phyloP scores from a whole-genome alignment of 1,284 basidiomycete genomes.

The Rhizoctonia solani region DNA sequence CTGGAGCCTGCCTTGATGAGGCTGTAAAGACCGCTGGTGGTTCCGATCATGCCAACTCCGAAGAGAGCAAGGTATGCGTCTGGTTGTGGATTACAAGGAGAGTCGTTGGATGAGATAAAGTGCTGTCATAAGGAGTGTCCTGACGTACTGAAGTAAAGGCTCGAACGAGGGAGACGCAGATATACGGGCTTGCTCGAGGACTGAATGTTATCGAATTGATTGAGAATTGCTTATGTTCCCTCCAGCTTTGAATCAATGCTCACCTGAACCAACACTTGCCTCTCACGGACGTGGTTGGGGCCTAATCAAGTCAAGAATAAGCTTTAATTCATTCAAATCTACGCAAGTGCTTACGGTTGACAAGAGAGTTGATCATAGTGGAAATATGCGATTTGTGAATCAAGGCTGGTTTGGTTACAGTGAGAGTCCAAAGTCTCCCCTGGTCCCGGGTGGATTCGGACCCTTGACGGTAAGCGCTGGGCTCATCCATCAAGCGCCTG shows the following conservation, averaged over 20 bases:
- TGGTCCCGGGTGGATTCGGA: constrained; percentile 26
- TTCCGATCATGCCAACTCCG: constrained; percentile 57
- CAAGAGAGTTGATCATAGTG: constrained; percentile 39
- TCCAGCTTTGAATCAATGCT: constrained; percentile 36
- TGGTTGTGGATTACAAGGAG: constrained; percentile 43
- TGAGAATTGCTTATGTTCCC: not conserved
- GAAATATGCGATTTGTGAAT: constrained; percentile 2
- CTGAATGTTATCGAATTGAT: constrained; percentile 40
- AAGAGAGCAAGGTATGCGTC: constrained; percentile 61
- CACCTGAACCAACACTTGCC: constrained; percentile 69
- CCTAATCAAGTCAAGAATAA: constrained; percentile 48
- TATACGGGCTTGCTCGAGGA: constrained; percentile 52
- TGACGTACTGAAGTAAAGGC: constrained; percentile 54
- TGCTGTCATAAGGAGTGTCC: not conserved
- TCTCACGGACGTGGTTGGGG: constrained; percentile 65
- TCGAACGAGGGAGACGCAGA: constrained; percentile 53
- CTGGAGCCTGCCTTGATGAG: constrained; percentile 54
- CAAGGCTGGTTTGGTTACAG: constrained; percentile 13
- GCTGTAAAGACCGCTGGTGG: constrained; percentile 54
- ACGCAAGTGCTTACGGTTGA: constrained; percentile 39
- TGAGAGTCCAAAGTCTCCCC: constrained; percentile 25
- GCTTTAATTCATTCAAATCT: constrained; percentile 43
- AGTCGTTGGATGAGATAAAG: not conserved
- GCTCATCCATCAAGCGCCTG: no score
- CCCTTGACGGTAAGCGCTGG: constrained; percentile 16